Conservation (phyloP, 352 stramenopile genomes). For the Globisporangium camurandrum region DNA sequence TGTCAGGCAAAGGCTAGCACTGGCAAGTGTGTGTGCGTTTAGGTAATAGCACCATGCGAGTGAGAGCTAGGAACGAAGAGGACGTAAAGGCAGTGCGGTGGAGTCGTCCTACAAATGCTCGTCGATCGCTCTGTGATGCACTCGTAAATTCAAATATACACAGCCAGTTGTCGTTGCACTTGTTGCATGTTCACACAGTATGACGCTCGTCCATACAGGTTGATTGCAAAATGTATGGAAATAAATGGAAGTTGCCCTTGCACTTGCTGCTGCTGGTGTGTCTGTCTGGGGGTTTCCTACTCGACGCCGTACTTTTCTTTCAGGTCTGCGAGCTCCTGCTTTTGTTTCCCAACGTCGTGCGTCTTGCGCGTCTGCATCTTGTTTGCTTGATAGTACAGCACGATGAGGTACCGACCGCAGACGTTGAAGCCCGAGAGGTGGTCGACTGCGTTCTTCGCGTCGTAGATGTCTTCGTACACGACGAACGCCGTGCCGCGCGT, state of each 20-base stretch:
- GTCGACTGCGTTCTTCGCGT: constrained; percentile 98
- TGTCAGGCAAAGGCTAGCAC: not conserved
- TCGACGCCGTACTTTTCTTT: constrained; percentile 85
- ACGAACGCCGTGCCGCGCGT: constrained; percentile 98
- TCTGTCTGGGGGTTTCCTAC: constrained; percentile 20
- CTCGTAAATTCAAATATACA: too few species aligned
- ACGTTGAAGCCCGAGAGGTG: constrained; percentile 99
- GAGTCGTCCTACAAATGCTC: not conserved
- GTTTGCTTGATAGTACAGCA: constrained; percentile 98
- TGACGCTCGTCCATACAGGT: too few species aligned
- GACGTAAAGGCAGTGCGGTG: too few species aligned
- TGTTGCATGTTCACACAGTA: too few species aligned
- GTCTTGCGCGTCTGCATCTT: constrained; percentile 61
- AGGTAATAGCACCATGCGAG: too few species aligned
- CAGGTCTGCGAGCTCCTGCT: constrained; percentile 73
- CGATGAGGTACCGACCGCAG: constrained; percentile 96
- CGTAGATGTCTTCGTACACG: constrained; percentile 99
- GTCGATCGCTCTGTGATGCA: not conserved
- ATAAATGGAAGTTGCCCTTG: not conserved
- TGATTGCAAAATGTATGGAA: too few species aligned
- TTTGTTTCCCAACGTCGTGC: constrained; percentile 60
- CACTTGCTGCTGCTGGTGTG: too few species aligned
- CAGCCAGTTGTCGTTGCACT: too few species aligned
- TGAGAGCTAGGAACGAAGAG: too few species aligned
- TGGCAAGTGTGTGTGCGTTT: too few species aligned